Evolutionary conservation across 345 rosid species (phyloP).

Genomic region (Aethionema arabicum): DNA sequence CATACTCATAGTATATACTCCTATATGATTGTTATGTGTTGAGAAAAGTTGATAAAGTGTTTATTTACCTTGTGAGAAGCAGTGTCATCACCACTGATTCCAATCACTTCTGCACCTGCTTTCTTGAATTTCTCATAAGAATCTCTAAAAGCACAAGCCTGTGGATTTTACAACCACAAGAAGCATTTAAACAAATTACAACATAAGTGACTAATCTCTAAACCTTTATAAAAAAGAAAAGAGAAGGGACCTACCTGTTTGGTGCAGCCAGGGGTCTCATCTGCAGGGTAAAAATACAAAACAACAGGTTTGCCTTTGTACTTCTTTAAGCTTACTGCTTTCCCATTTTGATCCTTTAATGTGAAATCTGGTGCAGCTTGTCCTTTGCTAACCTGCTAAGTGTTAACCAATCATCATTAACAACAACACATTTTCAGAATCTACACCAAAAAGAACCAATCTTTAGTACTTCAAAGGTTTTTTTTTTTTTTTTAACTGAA

Average conservation of each 20-base stretch:
- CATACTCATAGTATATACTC: no score
- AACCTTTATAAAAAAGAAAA: background rate
- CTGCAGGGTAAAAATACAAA: conserved; percentile 94
- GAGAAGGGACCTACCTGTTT: conserved; percentile 68
- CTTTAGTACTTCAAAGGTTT: no score
- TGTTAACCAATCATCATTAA: background rate
- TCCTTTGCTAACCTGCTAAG: conserved; percentile 68
- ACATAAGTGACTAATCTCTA: background rate
- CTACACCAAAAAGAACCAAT: background rate
- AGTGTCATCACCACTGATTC: conserved; percentile 85
- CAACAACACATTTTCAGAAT: background rate
- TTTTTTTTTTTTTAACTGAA: no score
- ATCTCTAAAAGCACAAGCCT: conserved; percentile 90
- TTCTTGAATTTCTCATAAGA: conserved; percentile 97
- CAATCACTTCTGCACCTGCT: conserved; percentile 95
- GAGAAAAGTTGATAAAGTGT: no score
- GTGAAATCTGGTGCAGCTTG: conserved; percentile 76
- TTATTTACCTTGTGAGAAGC: conserved; percentile 78
- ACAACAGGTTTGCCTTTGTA: conserved; percentile 96
- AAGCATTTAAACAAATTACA: background rate
- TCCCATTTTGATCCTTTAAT: conserved; percentile 91
- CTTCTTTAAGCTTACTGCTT: conserved; percentile 59
- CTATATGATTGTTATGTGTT: no score
- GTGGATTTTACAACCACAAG: conserved; percentile 17
- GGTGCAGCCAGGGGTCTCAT: conserved; percentile 94